A percentile compares a stretch with the other conserved stretches of the same genome.
Conservation (phyloP, 176 grass and related monocot species). For the Avena eriantha region DNA sequence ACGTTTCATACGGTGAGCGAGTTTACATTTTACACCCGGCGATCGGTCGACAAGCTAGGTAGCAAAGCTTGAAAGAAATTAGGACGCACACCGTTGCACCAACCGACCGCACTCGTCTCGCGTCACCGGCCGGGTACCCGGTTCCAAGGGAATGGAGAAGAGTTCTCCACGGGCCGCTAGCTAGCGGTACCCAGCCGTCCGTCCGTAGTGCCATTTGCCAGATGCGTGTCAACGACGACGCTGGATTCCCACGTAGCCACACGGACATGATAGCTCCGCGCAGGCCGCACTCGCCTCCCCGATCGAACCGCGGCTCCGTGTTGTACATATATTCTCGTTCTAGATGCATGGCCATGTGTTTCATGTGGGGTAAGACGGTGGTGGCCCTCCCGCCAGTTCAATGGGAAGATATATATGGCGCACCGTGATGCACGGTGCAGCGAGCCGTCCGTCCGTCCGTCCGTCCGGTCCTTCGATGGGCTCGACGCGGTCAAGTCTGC, state of each 20-base stretch:
- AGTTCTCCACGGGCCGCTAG: background rate
- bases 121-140: background rate
- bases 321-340: background rate
- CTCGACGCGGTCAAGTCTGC: constrained; percentile 7
- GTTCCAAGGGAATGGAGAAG: background rate
- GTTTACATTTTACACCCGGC: too few species aligned
- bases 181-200: background rate
- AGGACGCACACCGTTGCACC: too few species aligned
- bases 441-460: background rate
- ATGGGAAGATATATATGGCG: too few species aligned
- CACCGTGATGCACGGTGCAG: background rate
- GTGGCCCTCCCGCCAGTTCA: too few species aligned
- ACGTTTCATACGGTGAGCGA: too few species aligned
- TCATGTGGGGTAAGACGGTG: background rate
- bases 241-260: background rate
- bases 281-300: background rate
- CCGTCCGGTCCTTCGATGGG: background rate
- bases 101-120: background rate
- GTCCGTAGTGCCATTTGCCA: background rate
- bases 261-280: background rate
- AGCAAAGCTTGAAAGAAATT: background rate
- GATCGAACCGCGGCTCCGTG: background rate
- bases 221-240: background rate
- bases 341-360: constrained; percentile 1
- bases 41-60: background rate